These are phyloP conservation scores for Ziziphus jujuba DNA, from an alignment of 306 rosid species.

Conservation along the genomic window DNA sequence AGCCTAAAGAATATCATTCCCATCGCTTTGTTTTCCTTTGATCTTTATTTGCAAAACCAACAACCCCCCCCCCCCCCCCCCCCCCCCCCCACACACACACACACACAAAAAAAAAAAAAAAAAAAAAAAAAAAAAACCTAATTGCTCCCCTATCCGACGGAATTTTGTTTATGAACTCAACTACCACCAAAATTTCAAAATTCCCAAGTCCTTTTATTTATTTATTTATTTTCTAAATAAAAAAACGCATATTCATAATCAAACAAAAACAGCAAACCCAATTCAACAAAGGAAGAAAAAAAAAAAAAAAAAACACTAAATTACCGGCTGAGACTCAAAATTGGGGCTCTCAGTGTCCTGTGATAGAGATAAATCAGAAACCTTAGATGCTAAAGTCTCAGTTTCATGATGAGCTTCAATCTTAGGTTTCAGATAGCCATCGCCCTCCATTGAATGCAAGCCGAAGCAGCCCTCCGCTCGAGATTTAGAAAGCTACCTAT, in stretches of 20 bases:
- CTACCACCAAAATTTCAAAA: background rate
- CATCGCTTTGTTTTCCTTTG: background rate
- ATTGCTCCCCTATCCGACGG: background rate
- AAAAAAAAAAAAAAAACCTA: background rate
- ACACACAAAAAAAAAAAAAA: no score
- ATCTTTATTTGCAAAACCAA: conserved; percentile 7
- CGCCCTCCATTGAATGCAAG: conserved; percentile 32
- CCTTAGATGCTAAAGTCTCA: conserved; percentile 24
- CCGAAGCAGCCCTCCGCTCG: background rate
- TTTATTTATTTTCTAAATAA: background rate
- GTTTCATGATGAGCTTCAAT: conserved; percentile 15
- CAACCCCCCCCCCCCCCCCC: no score
- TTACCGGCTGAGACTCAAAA: conserved; percentile 34
- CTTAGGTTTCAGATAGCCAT: conserved; percentile 15
- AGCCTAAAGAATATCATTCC: background rate
- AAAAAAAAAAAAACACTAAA: background rate
- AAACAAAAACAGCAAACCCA: conserved; percentile 10
- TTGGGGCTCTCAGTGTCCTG: conserved; percentile 3
- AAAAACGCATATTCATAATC: no score
- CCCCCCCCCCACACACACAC: no score
- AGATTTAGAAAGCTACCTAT: background rate
- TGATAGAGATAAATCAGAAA: conserved; percentile 25
- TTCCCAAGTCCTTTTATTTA: no score
- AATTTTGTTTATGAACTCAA: background rate
- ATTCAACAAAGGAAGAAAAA: background rate